Percentiles rank a stretch among this genome's conserved stretches.
Conservation (phyloP, 208 protist species). For the Trichomonas vaginalis region DNA sequence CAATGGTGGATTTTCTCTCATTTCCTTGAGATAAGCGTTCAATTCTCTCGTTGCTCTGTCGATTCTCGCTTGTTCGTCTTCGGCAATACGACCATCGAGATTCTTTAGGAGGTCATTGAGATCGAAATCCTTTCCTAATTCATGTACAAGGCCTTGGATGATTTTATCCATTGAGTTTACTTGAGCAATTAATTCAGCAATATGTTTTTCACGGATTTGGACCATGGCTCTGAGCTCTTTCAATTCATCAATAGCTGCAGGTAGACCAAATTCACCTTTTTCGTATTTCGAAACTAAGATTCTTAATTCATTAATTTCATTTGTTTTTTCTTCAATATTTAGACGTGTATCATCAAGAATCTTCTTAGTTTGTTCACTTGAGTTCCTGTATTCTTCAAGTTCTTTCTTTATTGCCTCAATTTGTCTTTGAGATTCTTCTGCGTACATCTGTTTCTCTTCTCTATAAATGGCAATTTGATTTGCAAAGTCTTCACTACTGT, state of each 20-base stretch:
- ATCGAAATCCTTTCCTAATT: background rate
- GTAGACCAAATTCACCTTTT: background rate
- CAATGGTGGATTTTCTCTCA: background rate
- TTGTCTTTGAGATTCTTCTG: background rate
- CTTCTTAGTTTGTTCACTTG: background rate
- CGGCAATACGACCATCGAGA: background rate
- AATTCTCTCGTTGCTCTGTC: background rate
- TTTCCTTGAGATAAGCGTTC: background rate
- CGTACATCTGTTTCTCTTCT: background rate
- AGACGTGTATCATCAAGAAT: background rate
- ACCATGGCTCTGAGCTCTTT: background rate
- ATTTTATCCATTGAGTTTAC: constrained; percentile 20
- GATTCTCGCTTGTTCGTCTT: background rate
- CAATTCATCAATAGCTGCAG: background rate
- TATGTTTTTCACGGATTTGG: background rate
- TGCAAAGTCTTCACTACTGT: background rate
- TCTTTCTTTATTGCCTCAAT: background rate
- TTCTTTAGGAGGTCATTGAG: background rate
- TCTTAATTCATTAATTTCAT: background rate
- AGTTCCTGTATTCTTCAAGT: background rate
- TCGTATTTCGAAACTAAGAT: background rate
- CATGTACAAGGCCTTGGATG: background rate
- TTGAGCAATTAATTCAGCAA: background rate
- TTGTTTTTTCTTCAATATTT: background rate
- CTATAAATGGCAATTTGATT: background rate